phyloP scores from a whole-genome alignment of 1,284 basidiomycete species.

The Phellinidium pouzarii region DNA sequence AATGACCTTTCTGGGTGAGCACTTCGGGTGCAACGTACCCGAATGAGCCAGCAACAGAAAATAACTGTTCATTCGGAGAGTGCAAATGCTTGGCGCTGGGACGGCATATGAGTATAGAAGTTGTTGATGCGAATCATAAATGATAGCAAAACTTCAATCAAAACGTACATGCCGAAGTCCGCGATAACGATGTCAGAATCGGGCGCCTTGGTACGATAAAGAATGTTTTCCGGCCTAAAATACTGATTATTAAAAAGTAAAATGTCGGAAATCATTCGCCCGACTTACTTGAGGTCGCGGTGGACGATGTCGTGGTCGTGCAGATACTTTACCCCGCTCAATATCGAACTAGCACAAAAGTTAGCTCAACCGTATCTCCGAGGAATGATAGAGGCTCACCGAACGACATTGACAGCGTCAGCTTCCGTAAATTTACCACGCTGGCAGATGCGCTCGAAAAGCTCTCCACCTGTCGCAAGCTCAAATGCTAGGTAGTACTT shows the following conservation, averaged over 20 bases:
- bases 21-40: constrained; percentile 96
- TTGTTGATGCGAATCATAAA: background rate
- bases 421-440: constrained; percentile 75
- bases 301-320: constrained; percentile 89
- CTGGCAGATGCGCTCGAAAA: constrained; percentile 79
- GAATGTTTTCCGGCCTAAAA: constrained; percentile 86
- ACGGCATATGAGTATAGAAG: constrained; percentile 14
- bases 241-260: background rate
- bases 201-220: constrained; percentile 72
- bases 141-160: background rate
- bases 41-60: constrained; percentile 81
- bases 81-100: constrained; percentile 80
- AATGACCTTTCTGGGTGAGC: constrained; percentile 75
- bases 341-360: constrained; percentile 53
- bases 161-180: constrained; percentile 89
- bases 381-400: constrained; percentile 30
- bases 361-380: background rate
- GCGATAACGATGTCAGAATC: constrained; percentile 84
- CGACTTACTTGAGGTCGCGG: constrained; percentile 77
- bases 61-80: constrained; percentile 70
- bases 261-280: background rate
- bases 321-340: constrained; percentile 76
- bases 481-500: constrained; percentile 93
- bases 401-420: constrained; percentile 72
- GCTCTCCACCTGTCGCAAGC: constrained; percentile 83